Base-by-base conservation (phyloP, 768 basidiomycete genomes). In the Suillus decipiens region DNA sequence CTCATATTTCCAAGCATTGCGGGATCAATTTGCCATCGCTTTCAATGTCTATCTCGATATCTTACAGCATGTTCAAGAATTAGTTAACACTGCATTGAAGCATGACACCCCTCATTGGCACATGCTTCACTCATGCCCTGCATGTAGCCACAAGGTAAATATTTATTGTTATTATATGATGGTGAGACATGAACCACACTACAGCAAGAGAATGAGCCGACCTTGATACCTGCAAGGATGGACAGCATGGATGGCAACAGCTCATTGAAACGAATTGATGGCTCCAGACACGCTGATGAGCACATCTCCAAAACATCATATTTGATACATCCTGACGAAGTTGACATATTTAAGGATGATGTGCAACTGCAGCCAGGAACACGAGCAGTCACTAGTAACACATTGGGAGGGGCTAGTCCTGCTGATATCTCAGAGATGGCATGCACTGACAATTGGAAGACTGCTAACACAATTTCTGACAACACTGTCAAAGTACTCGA, bases 41-140 rank as follows among this genome's bases (percentile, higher is more conserved):
- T 79, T 76, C 59, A 77, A 81, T 58, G 53, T 73, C 0, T 81
- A 79, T 62, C 72, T 81, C 11, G 31, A 59, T 0, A 73, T 80
- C 3, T 58, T 57, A 0, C 63, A 64, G 0, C 11, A 2, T 0
- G 69, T 78, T n/a, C 61, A 75, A 22, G 17, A 22, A 2, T 62
- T 53, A 1, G 68, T 79, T n/a, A 31, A 65, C 4, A 24, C 11
- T 9, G 68, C 63, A 5, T 70, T 82, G 19, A 70, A 71, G 1
- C 66, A 71, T 0, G 66, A 77, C 56, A 45, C 0, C 1, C 69
- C 71, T 0, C 48, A 79, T 37, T 82, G 78, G 76, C 63, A 71
- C 2, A 47, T 47, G 45, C 45, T 47, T 39, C 71, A 80, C 60
- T 66, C 72, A 0, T 82, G 80, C 64, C 74, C 75, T 0, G 63